phyloP scores from a whole-genome alignment of 352 stramenopile genomes.

The Phytophthora kernoviae region DNA sequence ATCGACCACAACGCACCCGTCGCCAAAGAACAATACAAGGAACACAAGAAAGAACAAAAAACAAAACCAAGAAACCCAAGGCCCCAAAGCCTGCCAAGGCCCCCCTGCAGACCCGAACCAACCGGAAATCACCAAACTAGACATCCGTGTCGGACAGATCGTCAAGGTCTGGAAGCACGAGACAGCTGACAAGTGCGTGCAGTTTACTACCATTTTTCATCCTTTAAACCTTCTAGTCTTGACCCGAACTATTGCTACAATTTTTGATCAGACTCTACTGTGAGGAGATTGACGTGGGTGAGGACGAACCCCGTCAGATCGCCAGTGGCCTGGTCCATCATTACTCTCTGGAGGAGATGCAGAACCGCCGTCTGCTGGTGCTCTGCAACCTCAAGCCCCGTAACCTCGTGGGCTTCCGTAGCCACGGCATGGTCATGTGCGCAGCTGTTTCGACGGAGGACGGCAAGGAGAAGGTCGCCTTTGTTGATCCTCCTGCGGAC shows the following conservation, averaged over 20 bases:
- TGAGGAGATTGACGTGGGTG: slow-evolving; percentile 92
- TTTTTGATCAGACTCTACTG: slow-evolving; percentile 68
- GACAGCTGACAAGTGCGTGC: slow-evolving; percentile 74
- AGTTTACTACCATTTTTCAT: no score
- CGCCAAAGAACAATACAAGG: slow-evolving; percentile 13
- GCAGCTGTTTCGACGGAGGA: slow-evolving; percentile 67
- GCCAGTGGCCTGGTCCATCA: slow-evolving; percentile 86
- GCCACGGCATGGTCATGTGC: slow-evolving; percentile 93
- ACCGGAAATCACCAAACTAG: slow-evolving; percentile 90
- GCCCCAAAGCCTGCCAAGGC: slow-evolving; percentile 55
- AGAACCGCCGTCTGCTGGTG: slow-evolving; percentile 82
- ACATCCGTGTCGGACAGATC: slow-evolving; percentile 92
- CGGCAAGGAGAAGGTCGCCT: slow-evolving; percentile 82
- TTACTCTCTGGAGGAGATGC: slow-evolving; percentile 90
- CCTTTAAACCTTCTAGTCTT: no score
- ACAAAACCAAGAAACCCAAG: slow-evolving; percentile 50
- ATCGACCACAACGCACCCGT: slow-evolving; percentile 71
- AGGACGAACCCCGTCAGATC: slow-evolving; percentile 86
- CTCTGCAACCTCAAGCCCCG: slow-evolving; percentile 92
- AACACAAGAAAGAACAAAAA: slow-evolving; percentile 41
- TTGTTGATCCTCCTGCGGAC: slow-evolving; percentile 82
- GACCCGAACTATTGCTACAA: no score
- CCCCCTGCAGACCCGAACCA: slow-evolving; percentile 54
- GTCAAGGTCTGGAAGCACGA: slow-evolving; percentile 93
- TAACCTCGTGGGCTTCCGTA: slow-evolving; percentile 91